phyloP scores from a whole-genome alignment of 257 asterid genomes.

The Ballota nigra region DNA sequence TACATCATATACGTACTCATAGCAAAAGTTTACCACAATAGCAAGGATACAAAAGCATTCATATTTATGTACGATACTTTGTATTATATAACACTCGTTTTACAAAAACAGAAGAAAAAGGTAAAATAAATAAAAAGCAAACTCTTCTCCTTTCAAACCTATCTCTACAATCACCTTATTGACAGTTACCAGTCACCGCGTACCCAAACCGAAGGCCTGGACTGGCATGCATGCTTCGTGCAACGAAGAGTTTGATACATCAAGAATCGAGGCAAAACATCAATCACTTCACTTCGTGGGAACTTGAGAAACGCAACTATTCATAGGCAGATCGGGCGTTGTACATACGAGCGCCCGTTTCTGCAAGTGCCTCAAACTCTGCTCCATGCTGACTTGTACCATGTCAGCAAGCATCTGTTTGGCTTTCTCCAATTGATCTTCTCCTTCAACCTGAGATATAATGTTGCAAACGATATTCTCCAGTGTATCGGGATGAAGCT shows the following conservation, averaged over 20 bases:
- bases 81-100: slow-evolving; percentile 18
- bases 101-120: slow-evolving; percentile 14
- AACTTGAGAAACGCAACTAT: slow-evolving; percentile 51
- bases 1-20: background rate
- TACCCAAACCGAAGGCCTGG: slow-evolving; percentile 57
- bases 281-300: slow-evolving; percentile 38
- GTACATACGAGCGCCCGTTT: slow-evolving; percentile 73
- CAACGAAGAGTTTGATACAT: background rate
- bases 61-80: slow-evolving; percentile 16
- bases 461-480: slow-evolving; percentile 74
- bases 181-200: slow-evolving; percentile 67
- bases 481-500: slow-evolving; percentile 64
- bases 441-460: slow-evolving; percentile 74
- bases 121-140: background rate
- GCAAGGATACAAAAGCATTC: slow-evolving; percentile 1
- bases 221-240: slow-evolving; percentile 44
- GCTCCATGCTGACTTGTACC: slow-evolving; percentile 99
- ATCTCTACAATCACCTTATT: slow-evolving; percentile 34
- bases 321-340: slow-evolving; percentile 53
- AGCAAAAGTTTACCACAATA: background rate
- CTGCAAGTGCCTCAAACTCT: slow-evolving; percentile 80
- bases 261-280: too few relatives aligned
- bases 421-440: slow-evolving; percentile 78
- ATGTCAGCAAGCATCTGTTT: slow-evolving; percentile 91
- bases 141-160: slow-evolving; percentile 20